phyloP scores from a whole-genome alignment of 306 rosid species.

The Gastrolobium villosum region DNA sequence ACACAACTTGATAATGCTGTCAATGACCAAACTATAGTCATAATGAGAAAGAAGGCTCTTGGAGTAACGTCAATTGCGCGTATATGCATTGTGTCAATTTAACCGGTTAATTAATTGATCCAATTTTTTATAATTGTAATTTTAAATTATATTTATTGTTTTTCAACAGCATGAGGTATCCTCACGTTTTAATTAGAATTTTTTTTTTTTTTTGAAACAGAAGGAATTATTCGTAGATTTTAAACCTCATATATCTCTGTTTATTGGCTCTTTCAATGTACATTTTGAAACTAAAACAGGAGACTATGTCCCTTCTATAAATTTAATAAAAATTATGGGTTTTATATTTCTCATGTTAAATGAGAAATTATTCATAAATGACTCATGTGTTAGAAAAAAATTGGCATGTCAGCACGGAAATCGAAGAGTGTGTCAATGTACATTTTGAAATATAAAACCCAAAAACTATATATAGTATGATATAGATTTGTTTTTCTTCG shows the following conservation, averaged over 20 bases:
- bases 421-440: too few relatives aligned
- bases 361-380: too few relatives aligned
- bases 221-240: not conserved
- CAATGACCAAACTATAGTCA: constrained; percentile 26
- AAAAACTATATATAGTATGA: too few relatives aligned
- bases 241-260: not conserved
- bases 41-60: not conserved
- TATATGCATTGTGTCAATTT: constrained; percentile 32
- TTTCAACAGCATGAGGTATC: not conserved
- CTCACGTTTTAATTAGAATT: not conserved
- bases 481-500: too few relatives aligned
- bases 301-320: not conserved
- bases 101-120: not conserved
- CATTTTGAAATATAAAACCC: too few relatives aligned
- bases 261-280: not conserved
- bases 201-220: too few relatives aligned
- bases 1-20: constrained; percentile 38
- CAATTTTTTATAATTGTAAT: not conserved
- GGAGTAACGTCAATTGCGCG: constrained; percentile 28
- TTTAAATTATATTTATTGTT: not conserved
- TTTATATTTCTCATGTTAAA: too few relatives aligned
- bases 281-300: not conserved
- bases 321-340: not conserved
- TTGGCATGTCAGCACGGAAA: too few relatives aligned
- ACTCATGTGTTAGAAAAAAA: too few relatives aligned